A percentile compares a stretch with the other conserved stretches of the same genome.
Conservation (phyloP, 345 rosid genomes). For the Zanthoxylum bungeanum region DNA sequence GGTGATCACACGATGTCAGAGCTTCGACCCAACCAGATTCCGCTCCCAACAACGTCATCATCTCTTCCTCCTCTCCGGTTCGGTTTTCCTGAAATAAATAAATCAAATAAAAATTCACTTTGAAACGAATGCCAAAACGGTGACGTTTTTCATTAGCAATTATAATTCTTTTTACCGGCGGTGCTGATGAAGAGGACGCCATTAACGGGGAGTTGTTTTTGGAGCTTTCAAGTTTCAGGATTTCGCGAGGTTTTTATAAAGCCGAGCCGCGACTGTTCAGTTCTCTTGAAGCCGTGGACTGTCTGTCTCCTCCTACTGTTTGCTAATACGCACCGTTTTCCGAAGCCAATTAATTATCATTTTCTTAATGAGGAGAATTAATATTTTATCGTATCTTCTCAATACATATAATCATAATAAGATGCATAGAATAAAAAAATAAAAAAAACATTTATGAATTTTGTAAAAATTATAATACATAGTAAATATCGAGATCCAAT, state of each 20-base stretch:
- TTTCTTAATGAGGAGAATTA: too few species aligned
- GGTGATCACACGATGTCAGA: conserved; percentile 70
- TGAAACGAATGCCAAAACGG: neutral
- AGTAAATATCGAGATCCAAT: too few species aligned
- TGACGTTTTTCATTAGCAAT: neutral
- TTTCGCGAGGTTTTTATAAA: neutral
- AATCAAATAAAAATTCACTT: neutral
- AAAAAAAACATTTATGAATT: too few species aligned
- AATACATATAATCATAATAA: too few species aligned
- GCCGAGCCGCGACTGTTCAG: neutral
- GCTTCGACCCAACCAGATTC: conserved; percentile 96
- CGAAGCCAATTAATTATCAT: too few species aligned
- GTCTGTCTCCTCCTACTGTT: neutral
- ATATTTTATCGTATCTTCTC: too few species aligned
- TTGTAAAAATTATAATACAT: too few species aligned
- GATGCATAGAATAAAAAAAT: too few species aligned
- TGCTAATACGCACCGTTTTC: neutral
- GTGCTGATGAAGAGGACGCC: conserved; percentile 30
- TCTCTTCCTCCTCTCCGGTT: conserved; percentile 31
- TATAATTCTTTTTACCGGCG: conserved; percentile 15
- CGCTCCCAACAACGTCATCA: conserved; percentile 40
- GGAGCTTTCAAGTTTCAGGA: fast-evolving
- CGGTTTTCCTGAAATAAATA: conserved; percentile 25
- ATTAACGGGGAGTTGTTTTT: neutral
- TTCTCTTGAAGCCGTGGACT: fast-evolving